A percentile compares a stretch with the other conserved stretches of the same genome.
These are phyloP conservation scores for Amanita jacksonii DNA, from an alignment of 768 basidiomycete species.

Conservation along the genomic window DNA sequence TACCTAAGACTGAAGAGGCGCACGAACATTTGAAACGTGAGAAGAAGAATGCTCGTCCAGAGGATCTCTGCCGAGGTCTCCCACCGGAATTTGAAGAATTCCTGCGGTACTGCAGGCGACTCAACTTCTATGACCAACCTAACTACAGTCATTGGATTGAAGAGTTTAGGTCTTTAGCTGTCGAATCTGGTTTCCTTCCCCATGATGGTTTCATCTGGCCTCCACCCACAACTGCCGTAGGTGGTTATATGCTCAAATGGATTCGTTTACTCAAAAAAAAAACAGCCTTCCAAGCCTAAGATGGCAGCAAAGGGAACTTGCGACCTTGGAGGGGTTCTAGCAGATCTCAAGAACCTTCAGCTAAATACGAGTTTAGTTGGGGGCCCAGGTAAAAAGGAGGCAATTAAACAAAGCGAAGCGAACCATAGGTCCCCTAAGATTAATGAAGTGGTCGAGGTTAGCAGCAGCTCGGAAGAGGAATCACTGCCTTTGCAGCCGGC, in stretches of 20 bases:
- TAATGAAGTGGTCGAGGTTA: conserved; percentile 35
- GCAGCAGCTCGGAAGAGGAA: conserved; percentile 25
- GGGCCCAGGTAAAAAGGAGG: conserved; percentile 4
- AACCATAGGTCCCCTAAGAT: no score
- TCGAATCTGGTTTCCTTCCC: conserved; percentile 46
- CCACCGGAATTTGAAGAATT: conserved; percentile 72
- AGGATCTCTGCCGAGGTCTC: conserved; percentile 58
- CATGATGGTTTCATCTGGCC: conserved; percentile 68
- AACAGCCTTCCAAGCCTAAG: background rate
- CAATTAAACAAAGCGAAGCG: background rate
- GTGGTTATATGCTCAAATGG: conserved; percentile 12
- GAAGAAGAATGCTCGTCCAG: conserved; percentile 50
- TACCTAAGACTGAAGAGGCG: conserved; percentile 58
- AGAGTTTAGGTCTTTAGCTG: conserved; percentile 55
- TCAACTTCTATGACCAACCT: conserved; percentile 60
- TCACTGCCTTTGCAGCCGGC: conserved; percentile 21
- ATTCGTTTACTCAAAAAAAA: background rate
- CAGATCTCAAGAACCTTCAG: conserved; percentile 49
- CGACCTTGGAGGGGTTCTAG: conserved; percentile 47
- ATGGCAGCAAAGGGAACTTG: conserved; percentile 16
- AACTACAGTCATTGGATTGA: conserved; percentile 58
- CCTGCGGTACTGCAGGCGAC: conserved; percentile 56
- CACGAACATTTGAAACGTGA: conserved; percentile 57
- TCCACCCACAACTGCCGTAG: conserved; percentile 33
- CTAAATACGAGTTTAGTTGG: conserved; percentile 20